These are phyloP conservation scores for Mycena amicta DNA, from an alignment of 768 basidiomycete genomes.

Conservation along the genomic window DNA sequence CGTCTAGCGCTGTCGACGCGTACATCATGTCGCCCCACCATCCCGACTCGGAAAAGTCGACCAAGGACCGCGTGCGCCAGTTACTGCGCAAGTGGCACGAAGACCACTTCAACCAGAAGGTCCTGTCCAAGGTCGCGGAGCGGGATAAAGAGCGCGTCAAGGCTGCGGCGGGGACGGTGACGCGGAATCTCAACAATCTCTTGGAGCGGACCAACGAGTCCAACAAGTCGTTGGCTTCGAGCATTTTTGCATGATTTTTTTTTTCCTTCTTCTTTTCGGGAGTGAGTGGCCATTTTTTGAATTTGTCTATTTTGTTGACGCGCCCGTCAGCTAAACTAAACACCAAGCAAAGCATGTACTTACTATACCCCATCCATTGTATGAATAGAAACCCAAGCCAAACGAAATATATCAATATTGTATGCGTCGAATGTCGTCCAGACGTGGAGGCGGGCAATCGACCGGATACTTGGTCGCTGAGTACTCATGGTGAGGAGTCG, in stretches of 20 bases:
- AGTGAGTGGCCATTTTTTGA: slow-evolving; percentile 11
- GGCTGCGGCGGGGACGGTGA: slow-evolving; percentile 73
- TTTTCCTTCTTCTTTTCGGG: slow-evolving; percentile 1
- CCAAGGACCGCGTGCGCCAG: slow-evolving; percentile 77
- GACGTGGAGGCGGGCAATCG: too few relatives aligned
- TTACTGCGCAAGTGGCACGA: slow-evolving; percentile 80
- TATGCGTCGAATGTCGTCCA: too few relatives aligned
- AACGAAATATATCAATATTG: slow-evolving; percentile 1
- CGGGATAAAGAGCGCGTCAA: slow-evolving; percentile 67
- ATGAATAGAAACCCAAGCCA: neutral
- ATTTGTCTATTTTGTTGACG: slow-evolving; percentile 5
- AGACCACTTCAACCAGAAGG: slow-evolving; percentile 76
- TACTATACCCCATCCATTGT: slow-evolving; percentile 5
- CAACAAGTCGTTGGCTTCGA: slow-evolving; percentile 17
- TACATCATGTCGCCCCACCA: slow-evolving; percentile 64
- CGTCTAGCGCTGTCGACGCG: slow-evolving; percentile 52
- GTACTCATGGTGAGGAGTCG: too few relatives aligned
- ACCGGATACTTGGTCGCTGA: too few relatives aligned
- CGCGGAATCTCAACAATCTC: slow-evolving; percentile 70
- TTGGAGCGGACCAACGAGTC: slow-evolving; percentile 36
- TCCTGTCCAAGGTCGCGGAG: slow-evolving; percentile 63
- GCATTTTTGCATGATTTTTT: slow-evolving; percentile 17
- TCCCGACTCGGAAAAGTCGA: slow-evolving; percentile 52
- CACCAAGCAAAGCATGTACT: slow-evolving; percentile 16
- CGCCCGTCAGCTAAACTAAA: slow-evolving; percentile 4